These are phyloP conservation scores for Solanum pimpinellifolium DNA, from an alignment of 257 asterid genomes.

Conservation along the genomic window DNA sequence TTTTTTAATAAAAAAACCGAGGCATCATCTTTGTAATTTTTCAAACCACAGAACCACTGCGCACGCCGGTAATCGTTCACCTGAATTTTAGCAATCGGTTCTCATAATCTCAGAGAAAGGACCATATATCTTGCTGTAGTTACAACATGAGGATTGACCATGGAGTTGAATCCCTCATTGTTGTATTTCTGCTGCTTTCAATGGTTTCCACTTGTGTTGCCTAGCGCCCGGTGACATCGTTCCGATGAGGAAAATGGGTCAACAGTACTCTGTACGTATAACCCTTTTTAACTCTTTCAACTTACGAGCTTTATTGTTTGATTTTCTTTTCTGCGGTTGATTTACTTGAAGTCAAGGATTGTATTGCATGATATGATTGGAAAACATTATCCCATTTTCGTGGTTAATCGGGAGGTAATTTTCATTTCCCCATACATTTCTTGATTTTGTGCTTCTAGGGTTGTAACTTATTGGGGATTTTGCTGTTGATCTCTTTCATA, in stretches of 20 bases:
- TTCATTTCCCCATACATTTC: not conserved
- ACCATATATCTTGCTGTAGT: not conserved
- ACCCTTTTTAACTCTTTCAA: not conserved
- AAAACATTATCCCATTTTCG: conserved; percentile 79
- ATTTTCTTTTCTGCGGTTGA: not conserved
- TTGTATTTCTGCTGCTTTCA: conserved; percentile 23
- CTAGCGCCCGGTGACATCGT: conserved; percentile 80
- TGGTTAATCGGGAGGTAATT: conserved; percentile 91
- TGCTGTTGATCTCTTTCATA: not conserved
- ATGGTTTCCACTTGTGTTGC: conserved; percentile 30
- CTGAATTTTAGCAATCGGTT: not conserved
- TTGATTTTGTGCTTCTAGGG: not conserved
- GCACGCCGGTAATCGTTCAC: not conserved
- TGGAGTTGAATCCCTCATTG: conserved; percentile 13
- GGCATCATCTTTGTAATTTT: not conserved
- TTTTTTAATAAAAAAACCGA: too few species aligned
- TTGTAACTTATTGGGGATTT: not conserved
- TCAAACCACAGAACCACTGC: not conserved
- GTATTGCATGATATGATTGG: conserved; percentile 98
- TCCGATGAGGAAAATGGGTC: conserved; percentile 93
- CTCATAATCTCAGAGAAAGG: not conserved
- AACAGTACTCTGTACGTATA: conserved; percentile 60
- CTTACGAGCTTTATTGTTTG: not conserved
- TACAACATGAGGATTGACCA: conserved; percentile 23
- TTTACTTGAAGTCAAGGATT: conserved; percentile 57